phyloP scores from a whole-genome alignment of 169 alveolate species.

The Cryptosporidium parvum region DNA sequence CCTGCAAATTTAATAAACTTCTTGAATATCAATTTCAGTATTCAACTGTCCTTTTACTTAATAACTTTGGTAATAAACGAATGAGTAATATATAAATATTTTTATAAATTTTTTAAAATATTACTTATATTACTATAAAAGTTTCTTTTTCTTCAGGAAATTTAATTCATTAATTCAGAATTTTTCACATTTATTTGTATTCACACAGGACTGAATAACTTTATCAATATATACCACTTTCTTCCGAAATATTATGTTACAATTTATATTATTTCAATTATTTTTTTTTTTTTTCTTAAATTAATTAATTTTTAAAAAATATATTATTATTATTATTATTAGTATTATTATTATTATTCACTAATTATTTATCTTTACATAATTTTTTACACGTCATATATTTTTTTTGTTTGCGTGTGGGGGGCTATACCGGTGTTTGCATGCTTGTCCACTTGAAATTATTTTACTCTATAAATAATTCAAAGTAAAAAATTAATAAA shows the following conservation, averaged over 20 bases:
- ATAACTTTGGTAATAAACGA: background rate
- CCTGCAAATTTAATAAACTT: background rate
- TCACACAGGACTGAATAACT: background rate
- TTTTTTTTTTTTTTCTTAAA: no score
- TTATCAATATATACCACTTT: background rate
- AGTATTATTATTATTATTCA: background rate
- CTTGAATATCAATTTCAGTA: background rate
- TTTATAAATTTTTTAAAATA: no score
- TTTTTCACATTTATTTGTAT: background rate
- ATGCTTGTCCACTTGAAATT: constrained; percentile 71
- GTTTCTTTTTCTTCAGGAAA: background rate
- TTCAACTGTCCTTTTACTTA: no score
- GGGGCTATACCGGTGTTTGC: constrained; percentile 76
- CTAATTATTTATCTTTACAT: constrained; percentile 17
- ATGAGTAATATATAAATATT: no score
- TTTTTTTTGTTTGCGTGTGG: constrained; percentile 37
- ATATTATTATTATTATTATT: background rate
- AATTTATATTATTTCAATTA: no score
- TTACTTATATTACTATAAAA: no score
- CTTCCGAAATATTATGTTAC: background rate
- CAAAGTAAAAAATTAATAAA: no score
- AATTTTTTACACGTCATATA: constrained; percentile 25
- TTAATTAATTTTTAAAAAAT: no score
- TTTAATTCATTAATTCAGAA: constrained; percentile 3
- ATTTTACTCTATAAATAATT: background rate